phyloP scores from a whole-genome alignment of 805 yeast genomes.

The Nakazawaea ambrosiae region DNA sequence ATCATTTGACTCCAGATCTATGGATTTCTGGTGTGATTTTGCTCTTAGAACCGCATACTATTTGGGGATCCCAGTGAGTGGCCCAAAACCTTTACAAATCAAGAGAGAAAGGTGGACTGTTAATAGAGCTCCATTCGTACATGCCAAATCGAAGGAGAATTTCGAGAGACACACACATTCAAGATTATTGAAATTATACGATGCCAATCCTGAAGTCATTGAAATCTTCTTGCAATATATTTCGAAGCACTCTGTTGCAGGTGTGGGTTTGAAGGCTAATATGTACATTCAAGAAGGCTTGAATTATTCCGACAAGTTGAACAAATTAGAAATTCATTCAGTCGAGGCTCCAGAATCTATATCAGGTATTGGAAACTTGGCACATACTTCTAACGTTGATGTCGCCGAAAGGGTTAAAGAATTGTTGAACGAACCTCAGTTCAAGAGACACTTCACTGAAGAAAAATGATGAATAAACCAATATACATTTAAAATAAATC shows the following conservation, averaged over 20 bases:
- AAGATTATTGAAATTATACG: conserved; percentile 69
- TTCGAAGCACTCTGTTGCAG: conserved; percentile 68
- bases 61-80: conserved; percentile 79
- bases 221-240: conserved; percentile 77
- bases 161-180: conserved; percentile 83
- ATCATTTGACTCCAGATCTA: conserved; percentile 61
- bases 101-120: conserved; percentile 90
- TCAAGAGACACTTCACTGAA: conserved; percentile 43
- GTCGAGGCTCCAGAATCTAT: conserved; percentile 16
- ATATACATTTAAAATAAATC: too few species aligned
- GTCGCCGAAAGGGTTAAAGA: conserved; percentile 65
- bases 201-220: conserved; percentile 76
- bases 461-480: conserved; percentile 12
- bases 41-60: conserved; percentile 86
- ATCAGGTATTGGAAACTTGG: conserved; percentile 16
- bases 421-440: conserved; percentile 63
- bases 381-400: conserved; percentile 28
- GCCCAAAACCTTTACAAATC: conserved; percentile 61
- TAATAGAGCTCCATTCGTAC: conserved; percentile 86
- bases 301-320: conserved; percentile 34
- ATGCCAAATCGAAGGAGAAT: conserved; percentile 91
- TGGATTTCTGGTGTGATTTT: conserved; percentile 77
- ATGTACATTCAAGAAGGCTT: conserved; percentile 49
- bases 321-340: conserved; percentile 18
- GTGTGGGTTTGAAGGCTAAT: conserved; percentile 77